phyloP scores from a whole-genome alignment of 352 stramenopile genomes.

The Phytopythium sindhum region DNA sequence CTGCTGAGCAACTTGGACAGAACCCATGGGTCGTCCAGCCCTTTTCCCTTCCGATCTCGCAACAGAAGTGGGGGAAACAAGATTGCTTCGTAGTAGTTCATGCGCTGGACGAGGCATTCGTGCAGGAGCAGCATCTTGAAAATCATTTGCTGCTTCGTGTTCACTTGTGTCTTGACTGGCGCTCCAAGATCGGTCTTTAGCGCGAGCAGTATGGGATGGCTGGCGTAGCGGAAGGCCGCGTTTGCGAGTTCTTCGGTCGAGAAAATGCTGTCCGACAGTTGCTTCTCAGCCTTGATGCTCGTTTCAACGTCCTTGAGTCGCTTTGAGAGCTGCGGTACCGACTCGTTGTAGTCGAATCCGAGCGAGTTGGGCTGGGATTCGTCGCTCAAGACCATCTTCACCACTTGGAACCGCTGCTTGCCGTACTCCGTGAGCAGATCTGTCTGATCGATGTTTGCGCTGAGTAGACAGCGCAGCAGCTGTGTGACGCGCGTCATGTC shows the following conservation, averaged over 20 bases:
- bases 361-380: slow-evolving; percentile 25
- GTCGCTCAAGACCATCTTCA: slow-evolving; percentile 47
- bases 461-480: slow-evolving; percentile 60
- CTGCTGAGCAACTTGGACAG: slow-evolving; percentile 39
- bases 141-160: slow-evolving; percentile 24
- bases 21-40: slow-evolving; percentile 63
- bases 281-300: slow-evolving; percentile 61
- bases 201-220: slow-evolving; percentile 47
- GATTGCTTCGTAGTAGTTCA: slow-evolving; percentile 31
- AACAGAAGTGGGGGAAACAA: slow-evolving; percentile 58
- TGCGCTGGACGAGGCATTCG: slow-evolving; percentile 35
- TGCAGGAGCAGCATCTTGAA: slow-evolving; percentile 64
- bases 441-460: slow-evolving; percentile 41
- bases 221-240: slow-evolving; percentile 52
- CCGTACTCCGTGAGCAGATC: slow-evolving; percentile 64
- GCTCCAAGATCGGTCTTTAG: slow-evolving; percentile 43
- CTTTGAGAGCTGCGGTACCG: slow-evolving; percentile 30
- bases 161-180: background rate
- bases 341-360: slow-evolving; percentile 30
- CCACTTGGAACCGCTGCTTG: slow-evolving; percentile 63
- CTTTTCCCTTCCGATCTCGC: slow-evolving; percentile 56
- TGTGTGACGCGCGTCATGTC: slow-evolving; percentile 53
- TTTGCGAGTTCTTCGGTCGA: slow-evolving; percentile 59
- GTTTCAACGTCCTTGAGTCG: slow-evolving; percentile 46
- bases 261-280: slow-evolving; percentile 44